Base-by-base conservation (phyloP, 2,329 filamentous ascomycete species). In the Alternaria sp. region DNA sequence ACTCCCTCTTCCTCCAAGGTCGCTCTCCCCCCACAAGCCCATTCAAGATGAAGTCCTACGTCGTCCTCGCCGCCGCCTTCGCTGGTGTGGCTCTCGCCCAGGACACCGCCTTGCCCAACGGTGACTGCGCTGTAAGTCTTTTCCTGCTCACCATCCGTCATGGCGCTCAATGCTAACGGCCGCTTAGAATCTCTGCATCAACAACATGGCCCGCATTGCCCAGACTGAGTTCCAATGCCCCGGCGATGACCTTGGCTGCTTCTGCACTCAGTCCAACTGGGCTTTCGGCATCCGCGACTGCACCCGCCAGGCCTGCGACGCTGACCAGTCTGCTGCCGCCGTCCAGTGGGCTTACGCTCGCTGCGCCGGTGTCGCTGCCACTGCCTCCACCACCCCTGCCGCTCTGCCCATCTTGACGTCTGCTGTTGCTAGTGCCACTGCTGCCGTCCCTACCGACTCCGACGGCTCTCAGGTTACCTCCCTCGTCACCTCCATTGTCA, bases 221-320 rank as follows among this genome's bases (percentile, higher is more conserved):
- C 58, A 69, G 46, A 60, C 67, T 29, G 7, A 70, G 21, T 80
- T 83, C 61, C 77, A 77, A 56, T 83, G 81, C 69, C 23, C 62
- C 14, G 17, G 57, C 11, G 70, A 70, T 13, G 79, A 82, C 63
- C 60, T 72, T 33, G 54, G 58, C 51, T 83, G 81, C 76, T 77
- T 81, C 58, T 83, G 81, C 76, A 65, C 59, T n/a, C 74, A 80
- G 54, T 59, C 58, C 34, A 70, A 81, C 74, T 83, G 81, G 62
- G 75, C 73, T 56, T 81, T 79, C 56, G 81, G 81, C 59, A 71
- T 83, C 49, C 80, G 80, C 58, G 81, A 83, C 67, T 83, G 81
- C 73, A 73, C 79, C 56, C 77, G 69, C 55, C 72, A 78, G 65
- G 78, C 78, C 33, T 82, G 81, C 63, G 48, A 58, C 48, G 51